phyloP scores from a whole-genome alignment of 345 rosid species.

The Boechera retrofracta region DNA sequence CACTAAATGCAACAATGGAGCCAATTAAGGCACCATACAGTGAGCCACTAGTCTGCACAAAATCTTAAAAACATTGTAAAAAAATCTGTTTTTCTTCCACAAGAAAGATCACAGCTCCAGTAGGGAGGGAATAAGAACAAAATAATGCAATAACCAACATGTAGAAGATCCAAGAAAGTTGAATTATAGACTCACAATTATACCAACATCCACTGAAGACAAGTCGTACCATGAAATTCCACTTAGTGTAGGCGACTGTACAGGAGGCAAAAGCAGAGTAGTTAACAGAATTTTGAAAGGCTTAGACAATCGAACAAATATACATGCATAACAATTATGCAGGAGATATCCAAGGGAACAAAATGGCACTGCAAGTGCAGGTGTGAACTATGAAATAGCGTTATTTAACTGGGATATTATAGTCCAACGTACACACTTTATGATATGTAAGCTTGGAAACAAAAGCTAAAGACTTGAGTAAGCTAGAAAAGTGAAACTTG shows the following conservation, averaged over 20 bases:
- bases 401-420: not conserved
- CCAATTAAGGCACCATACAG: conserved; percentile 97
- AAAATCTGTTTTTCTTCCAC: conserved; percentile 7
- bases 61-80: not conserved
- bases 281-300: not conserved
- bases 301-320: conserved; percentile 3
- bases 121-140: conserved; percentile 16
- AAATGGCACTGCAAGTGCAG: not conserved
- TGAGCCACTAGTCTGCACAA: conserved; percentile 95
- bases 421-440: not conserved
- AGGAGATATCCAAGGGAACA: conserved; percentile 1
- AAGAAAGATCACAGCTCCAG: conserved; percentile 15
- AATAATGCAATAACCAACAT: conserved; percentile 1
- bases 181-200: conserved; percentile 71
- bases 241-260: conserved; percentile 83
- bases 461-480: not conserved
- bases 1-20: conserved; percentile 78
- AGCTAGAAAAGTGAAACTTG: not conserved
- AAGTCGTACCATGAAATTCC: conserved; percentile 88
- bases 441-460: conserved; percentile 5
- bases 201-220: conserved; percentile 87
- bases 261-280: conserved; percentile 32
- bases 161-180: conserved; percentile 26
- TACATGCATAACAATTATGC: not conserved
- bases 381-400: not conserved